Base-by-base conservation (phyloP, 2,329 filamentous ascomycete genomes). In the Fusarium fujikuroi region DNA sequence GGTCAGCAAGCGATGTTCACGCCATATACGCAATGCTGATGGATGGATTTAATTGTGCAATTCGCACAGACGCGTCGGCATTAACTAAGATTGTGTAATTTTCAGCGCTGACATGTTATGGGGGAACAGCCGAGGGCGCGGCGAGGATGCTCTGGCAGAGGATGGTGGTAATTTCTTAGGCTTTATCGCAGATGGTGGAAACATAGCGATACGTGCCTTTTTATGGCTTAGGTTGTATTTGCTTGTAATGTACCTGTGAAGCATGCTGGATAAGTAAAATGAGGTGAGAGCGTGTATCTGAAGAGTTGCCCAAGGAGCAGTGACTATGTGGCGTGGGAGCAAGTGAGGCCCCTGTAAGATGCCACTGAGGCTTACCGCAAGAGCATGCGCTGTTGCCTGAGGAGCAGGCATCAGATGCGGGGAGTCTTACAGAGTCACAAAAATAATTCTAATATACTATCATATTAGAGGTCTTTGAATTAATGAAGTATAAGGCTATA, bases 151-250 rank as follows among this genome's bases (percentile, higher is more conserved):
- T 57, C 39, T 28, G 19, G 14, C 2, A 15, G 16, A 28, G 9
- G 28, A 15, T 16, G 9, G 25, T 30, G 10, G 30, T 9, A 30
- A 30, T 30, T 30, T 30, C 30, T 30, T 3, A 9, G 30, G 30
- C 10, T 30, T 30, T 11, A 30, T 30, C 11, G 30, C 30, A 11
- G 30, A 30, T 15, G 9, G 6, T 19, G 16, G 19, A 21, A 14
- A 10, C 3, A 7, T 21, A 3, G 19, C 19, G 12, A 21, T n/a
- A 4, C 4, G 5, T 16, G 9, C 3, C 10, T n/a, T n/a, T 47
- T 5, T 21, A 9, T n/a, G 15, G 14, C 9, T 11, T 2, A 30
- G 30, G 3, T 10, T 0, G 6, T n/a, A 0, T 3, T 16, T 3
- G 12, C 5, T 47, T 30, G 9, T 28, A 9, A 47, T 21, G 12